A percentile compares a stretch with the other conserved stretches of the same genome.
These are phyloP conservation scores for Hypoxylon trugodes DNA, from an alignment of 495 filamentous ascomycete species.

Conservation along the genomic window DNA sequence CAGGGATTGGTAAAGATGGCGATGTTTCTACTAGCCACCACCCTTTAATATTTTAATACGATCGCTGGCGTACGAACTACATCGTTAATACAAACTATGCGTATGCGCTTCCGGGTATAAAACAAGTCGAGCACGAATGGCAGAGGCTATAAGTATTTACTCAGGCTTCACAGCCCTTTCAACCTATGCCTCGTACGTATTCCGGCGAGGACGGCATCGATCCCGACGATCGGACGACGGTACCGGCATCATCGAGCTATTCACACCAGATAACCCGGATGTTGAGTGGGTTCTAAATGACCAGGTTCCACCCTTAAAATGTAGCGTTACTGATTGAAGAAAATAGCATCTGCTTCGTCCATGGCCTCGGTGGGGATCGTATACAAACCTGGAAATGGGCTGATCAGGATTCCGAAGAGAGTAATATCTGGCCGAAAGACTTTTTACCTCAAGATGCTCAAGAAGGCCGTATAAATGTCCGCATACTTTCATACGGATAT, in stretches of 20 bases:
- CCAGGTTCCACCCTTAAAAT: not conserved
- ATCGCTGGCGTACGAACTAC: no score
- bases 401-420: not conserved
- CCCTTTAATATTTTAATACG: no score
- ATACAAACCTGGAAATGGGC: constrained; percentile 1
- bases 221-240: not conserved
- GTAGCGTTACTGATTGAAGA: not conserved
- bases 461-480: not conserved
- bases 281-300: not conserved
- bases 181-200: not conserved
- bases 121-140: not conserved
- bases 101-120: not conserved
- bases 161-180: not conserved
- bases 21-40: no score
- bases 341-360: constrained; percentile 2
- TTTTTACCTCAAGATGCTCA: not conserved
- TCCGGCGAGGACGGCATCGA: not conserved
- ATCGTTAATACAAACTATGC: not conserved
- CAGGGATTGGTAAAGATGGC: no score
- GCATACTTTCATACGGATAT: constrained; percentile 8
- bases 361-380: not conserved
- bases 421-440: not conserved
- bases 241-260: not conserved
- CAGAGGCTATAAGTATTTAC: not conserved
- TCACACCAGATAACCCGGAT: not conserved